Percentiles rank a stretch among this genome's conserved stretches.
phyloP scores from a whole-genome alignment of 1,139 yeast species.

The Geotrichum aggregatum region DNA sequence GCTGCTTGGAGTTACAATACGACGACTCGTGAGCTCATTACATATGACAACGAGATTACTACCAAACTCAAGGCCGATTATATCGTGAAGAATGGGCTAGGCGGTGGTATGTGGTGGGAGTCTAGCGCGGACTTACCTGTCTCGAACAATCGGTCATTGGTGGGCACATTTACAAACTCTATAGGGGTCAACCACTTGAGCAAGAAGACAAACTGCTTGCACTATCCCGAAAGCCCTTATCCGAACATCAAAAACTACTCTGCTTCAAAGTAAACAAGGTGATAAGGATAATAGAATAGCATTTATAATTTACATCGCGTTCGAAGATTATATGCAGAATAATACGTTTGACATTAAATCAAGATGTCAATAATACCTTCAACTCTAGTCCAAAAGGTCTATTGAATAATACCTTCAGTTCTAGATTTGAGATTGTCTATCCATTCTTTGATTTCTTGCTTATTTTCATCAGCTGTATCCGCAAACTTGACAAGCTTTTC shows the following conservation, averaged over 20 bases:
- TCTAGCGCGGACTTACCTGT: constrained; percentile 61
- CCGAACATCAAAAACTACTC: constrained; percentile 15
- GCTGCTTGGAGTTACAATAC: constrained; percentile 56
- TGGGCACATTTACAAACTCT: constrained; percentile 29
- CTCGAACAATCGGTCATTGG: constrained; percentile 29
- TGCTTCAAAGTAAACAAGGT: neutral
- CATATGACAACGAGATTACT: constrained; percentile 62
- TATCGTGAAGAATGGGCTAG: constrained; percentile 48
- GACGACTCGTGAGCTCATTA: constrained; percentile 44
- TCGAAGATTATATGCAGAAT: too few relatives aligned
- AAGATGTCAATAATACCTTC: too few relatives aligned
- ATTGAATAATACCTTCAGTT: too few relatives aligned
- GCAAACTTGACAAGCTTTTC: constrained; percentile 12
- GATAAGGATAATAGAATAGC: too few relatives aligned
- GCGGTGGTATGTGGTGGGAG: constrained; percentile 96
- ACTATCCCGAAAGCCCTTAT: constrained; percentile 19
- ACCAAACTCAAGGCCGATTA: constrained; percentile 58
- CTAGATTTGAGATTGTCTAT: constrained; percentile 6
- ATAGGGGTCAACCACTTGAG: constrained; percentile 24
- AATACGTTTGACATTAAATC: too few relatives aligned
- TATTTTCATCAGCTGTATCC: constrained; percentile 7
- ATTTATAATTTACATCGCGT: too few relatives aligned
- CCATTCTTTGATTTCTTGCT: constrained; percentile 13
- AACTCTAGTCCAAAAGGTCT: too few relatives aligned
- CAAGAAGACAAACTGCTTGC: constrained; percentile 22